Base-by-base conservation (phyloP, 169 alveolate species). In the Plasmodium fragile region DNA sequence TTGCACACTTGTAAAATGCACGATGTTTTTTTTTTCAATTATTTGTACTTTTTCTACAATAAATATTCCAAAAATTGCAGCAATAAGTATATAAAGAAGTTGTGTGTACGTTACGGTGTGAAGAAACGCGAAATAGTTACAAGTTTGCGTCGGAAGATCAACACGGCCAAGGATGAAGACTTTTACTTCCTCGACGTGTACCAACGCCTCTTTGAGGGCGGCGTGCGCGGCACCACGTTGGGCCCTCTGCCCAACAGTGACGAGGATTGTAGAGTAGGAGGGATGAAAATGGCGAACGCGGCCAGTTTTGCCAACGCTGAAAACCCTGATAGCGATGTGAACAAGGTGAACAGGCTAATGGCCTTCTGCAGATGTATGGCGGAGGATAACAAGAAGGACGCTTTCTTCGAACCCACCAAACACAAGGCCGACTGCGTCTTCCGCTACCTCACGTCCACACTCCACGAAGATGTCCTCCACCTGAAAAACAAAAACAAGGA, bases 1-100 rank as follows among this genome's bases (percentile, higher is more conserved):
- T 0, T 91, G 49, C 94, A 91, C 39, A 81, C 92, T 32, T 79
- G 94, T 22, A 91, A 91, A 91, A 91, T 91, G 77, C 92, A 91
- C 41, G 94, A 91, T 22, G 77, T 81, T 1, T 91, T 91, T 69
- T 91, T 91, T 49, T 91, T 81, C 53, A 91, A 91, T 72, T 91
- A 32, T 55, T 55, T 79, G 36, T 91, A 91, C 59, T 91, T 91
- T 91, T 91, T 91, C 81, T 81, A 91, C 22, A 65, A 91, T 28
- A 91, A 91, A 53, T 81, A 81, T n/a, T 81, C 92, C 36, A 91
- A 81, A 22, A 53, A 55, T n/a, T 89, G 94, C 43, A 70, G 81
- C 79, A 71, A 28, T 28, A 65, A 25, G 39, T 89, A 89, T 77
- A 89, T 89, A 13, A 89, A 77, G 32, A 78, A 77, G 34, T 49